phyloP scores from a whole-genome alignment of 495 filamentous ascomycete genomes.

The Podospora pseudocomata region DNA sequence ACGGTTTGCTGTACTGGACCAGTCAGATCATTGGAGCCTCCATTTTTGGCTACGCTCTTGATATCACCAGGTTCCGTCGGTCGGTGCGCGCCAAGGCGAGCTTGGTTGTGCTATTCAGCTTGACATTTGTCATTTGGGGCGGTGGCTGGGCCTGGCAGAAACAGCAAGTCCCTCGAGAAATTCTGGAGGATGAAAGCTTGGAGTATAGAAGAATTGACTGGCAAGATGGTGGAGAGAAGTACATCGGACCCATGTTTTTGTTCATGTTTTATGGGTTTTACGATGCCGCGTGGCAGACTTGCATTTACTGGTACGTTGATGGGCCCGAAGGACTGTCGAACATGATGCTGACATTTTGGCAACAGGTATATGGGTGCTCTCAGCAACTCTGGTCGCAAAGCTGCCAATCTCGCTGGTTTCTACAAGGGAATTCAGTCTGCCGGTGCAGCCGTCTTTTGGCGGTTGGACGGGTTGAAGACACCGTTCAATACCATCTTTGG shows the following conservation, averaged over 20 bases:
- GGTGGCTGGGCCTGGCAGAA: constrained; percentile 79
- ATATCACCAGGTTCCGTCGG: constrained; percentile 60
- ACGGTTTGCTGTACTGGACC: constrained; percentile 80
- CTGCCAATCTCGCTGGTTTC: constrained; percentile 91
- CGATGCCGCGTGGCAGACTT: constrained; percentile 82
- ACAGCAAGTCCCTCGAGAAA: constrained; percentile 51
- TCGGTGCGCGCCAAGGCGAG: constrained; percentile 70
- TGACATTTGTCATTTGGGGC: constrained; percentile 84
- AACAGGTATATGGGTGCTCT: constrained; percentile 85
- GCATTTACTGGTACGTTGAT: constrained; percentile 73
- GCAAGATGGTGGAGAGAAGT: constrained; percentile 52
- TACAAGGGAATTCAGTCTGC: constrained; percentile 95
- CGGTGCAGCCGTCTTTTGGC: constrained; percentile 85
- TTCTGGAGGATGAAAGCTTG: constrained; percentile 33
- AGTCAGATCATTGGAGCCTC: constrained; percentile 84
- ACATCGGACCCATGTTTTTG: constrained; percentile 79
- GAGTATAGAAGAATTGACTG: constrained; percentile 54
- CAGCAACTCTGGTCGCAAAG: constrained; percentile 84
- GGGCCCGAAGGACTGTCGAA: background rate
- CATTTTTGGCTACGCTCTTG: constrained; percentile 72
- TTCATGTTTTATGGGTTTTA: constrained; percentile 94
- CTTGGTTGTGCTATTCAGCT: constrained; percentile 60
- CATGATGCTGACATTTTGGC: background rate
- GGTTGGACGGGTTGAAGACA: constrained; percentile 61
- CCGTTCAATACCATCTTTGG: constrained; percentile 63